Base-by-base conservation (phyloP, 2,329 filamentous ascomycete species). In the Elsinoe batatas region DNA sequence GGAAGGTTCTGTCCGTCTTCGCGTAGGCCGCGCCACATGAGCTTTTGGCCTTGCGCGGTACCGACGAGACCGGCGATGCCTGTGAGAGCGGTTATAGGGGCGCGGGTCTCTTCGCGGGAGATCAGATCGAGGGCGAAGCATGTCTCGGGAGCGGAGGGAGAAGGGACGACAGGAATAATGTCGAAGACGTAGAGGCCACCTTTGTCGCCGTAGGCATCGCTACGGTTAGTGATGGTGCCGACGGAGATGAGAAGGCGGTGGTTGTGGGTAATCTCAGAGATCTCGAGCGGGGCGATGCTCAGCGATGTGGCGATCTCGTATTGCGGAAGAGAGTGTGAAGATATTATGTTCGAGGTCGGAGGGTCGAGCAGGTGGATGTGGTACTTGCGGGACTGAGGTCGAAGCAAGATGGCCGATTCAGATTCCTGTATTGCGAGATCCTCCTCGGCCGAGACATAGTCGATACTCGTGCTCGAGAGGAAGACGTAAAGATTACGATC, bases 11-110 rank as follows among this genome's bases (percentile, higher is more conserved):
- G 90, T 0, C 91, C 89, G 67, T 98, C 93, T 69, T 98, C 93
- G 68, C 96, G 96, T 2, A 98, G 78, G 38, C 93, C 93, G 58
- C 93, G 80, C 1, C 98, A 90, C 87, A 98, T 94, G 68, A 90
- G 91, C 71, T 98, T 98, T 65, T 96, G 91, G 0, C 93, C 59
- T 67, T 98, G 93, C 0, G 91, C 90, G 87, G 87, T 59, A 93
- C 84, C 77, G 94, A 83, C 62, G 91, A 89, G 1, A 87, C 93
- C 70, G 93, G 90, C 0, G 84, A 89, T 40, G 88, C 91, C 55
- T 95, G 85, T 60, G 10, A 98, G 71, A 0, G 88, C 87, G 12
- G 91, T 95, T 20, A 98, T 88, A 3, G 89, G 89, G 8, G 93
- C 93, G 50, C 93, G 87, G 22, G 97, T 90, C 53, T 95, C 88